Percentiles rank a stretch among this genome's conserved stretches.
These are phyloP conservation scores for Cnidoscolus chayamansa DNA, from an alignment of 441 rosid genomes.

Conservation along the genomic window DNA sequence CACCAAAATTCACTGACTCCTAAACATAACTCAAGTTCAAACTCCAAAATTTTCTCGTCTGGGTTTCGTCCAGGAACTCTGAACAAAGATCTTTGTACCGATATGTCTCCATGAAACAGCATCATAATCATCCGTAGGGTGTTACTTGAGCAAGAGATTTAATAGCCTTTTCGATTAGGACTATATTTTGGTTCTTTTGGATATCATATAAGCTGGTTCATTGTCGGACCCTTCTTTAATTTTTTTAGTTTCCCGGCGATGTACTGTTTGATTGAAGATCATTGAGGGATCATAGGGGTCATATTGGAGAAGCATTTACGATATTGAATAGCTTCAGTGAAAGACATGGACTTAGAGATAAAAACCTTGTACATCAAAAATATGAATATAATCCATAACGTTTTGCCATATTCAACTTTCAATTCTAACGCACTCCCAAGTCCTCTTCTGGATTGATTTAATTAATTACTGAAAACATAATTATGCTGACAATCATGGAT, in stretches of 20 bases:
- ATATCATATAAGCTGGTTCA: neutral
- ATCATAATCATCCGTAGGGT: neutral
- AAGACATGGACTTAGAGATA: conserved; percentile 6
- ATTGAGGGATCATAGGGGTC: neutral
- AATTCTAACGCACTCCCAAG: neutral
- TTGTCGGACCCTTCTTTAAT: neutral
- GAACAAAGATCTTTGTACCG: neutral
- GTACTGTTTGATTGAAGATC: conserved; percentile 1
- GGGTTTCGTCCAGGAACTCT: neutral
- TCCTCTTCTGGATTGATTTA: too few species aligned
- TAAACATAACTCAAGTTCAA: neutral
- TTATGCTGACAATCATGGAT: too few species aligned
- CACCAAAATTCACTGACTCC: neutral
- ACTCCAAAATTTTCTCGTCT: neutral
- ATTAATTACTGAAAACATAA: too few species aligned
- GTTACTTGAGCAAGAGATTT: neutral
- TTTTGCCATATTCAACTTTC: neutral
- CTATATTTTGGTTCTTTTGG: neutral
- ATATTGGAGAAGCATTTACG: neutral
- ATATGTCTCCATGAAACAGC: neutral
- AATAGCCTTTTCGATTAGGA: neutral
- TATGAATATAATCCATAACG: neutral
- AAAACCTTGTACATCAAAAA: conserved; percentile 6
- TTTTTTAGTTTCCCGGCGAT: neutral
- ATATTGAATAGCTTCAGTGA: neutral